phyloP scores from a whole-genome alignment of 116 monocot genomes.

The Posidonia oceanica region DNA sequence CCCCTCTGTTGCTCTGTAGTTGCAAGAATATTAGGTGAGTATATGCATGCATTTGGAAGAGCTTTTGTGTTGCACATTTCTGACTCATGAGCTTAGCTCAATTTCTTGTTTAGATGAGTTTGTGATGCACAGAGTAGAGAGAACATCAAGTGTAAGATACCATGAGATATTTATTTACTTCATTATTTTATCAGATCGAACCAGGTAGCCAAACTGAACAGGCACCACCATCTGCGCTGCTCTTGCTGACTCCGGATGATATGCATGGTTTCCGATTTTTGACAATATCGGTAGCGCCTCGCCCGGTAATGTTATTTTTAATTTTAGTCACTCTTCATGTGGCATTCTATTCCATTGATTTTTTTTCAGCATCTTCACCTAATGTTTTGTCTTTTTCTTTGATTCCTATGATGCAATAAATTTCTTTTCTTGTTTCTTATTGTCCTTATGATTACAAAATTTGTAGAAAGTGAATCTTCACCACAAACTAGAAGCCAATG shows the following conservation, averaged over 20 bases:
- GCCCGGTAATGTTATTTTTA: constrained; percentile 48
- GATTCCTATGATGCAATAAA: no score
- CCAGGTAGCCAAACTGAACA: constrained; percentile 99
- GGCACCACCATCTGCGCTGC: constrained; percentile 78
- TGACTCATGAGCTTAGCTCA: no score
- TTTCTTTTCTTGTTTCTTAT: no score
- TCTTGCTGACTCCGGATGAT: constrained; percentile 64
- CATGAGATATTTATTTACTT: background rate
- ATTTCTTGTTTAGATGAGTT: no score
- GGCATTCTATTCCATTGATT: background rate
- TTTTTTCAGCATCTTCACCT: background rate
- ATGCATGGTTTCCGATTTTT: constrained; percentile 80
- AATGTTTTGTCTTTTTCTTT: background rate
- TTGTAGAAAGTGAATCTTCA: no score
- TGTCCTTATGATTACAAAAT: no score
- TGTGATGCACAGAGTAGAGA: no score
- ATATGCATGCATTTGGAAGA: background rate
- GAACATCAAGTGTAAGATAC: background rate
- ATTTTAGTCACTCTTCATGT: background rate
- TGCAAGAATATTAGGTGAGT: background rate
- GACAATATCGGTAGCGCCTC: constrained; percentile 93
- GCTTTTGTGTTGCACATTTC: background rate
- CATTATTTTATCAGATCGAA: constrained; percentile 57
- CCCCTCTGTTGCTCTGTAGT: background rate
- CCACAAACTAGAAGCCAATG: no score